phyloP scores from a whole-genome alignment of 2,329 filamentous ascomycete genomes.

The Stromatinia cepivora region DNA sequence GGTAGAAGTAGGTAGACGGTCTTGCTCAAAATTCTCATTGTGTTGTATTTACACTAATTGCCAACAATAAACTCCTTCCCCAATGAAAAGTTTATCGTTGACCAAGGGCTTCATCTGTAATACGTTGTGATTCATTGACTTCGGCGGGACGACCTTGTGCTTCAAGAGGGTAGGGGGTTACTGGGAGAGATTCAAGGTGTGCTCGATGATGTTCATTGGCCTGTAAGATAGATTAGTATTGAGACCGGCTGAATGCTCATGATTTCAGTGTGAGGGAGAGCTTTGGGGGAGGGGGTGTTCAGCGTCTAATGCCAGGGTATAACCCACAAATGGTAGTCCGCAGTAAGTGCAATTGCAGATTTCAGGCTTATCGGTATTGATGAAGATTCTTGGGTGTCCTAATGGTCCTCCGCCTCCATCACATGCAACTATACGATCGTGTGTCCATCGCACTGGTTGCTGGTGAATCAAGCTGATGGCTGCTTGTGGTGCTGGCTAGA shows the following conservation, averaged over 20 bases:
- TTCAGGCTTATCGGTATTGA: constrained; percentile 97
- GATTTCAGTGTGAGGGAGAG: neutral
- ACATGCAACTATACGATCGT: constrained; percentile 78
- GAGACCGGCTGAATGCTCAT: neutral
- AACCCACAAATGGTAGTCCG: constrained; percentile 78
- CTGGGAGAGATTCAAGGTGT: constrained; percentile 77
- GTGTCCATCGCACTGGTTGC: constrained; percentile 90
- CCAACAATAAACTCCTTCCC: constrained; percentile 19
- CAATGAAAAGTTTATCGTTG: constrained; percentile 51
- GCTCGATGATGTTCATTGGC: constrained; percentile 86
- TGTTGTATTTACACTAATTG: constrained; percentile 35
- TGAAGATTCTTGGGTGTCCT: constrained; percentile 91
- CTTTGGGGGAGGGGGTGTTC: neutral
- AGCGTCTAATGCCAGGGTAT: neutral
- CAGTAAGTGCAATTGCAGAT: constrained; percentile 91
- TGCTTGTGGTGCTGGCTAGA: constrained; percentile 80
- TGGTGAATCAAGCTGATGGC: constrained; percentile 96
- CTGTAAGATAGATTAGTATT: constrained; percentile 48
- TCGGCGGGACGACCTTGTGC: constrained; percentile 59
- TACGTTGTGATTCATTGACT: constrained; percentile 57
- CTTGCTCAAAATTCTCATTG: constrained; percentile 23
- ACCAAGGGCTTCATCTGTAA: constrained; percentile 58
- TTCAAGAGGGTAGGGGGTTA: constrained; percentile 77
- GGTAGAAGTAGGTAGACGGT: neutral
- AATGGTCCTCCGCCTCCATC: constrained; percentile 89